A percentile compares a stretch with the other conserved stretches of the same genome.
Conservation (phyloP, 1,284 basidiomycete genomes). For the Serendipita sp. region DNA sequence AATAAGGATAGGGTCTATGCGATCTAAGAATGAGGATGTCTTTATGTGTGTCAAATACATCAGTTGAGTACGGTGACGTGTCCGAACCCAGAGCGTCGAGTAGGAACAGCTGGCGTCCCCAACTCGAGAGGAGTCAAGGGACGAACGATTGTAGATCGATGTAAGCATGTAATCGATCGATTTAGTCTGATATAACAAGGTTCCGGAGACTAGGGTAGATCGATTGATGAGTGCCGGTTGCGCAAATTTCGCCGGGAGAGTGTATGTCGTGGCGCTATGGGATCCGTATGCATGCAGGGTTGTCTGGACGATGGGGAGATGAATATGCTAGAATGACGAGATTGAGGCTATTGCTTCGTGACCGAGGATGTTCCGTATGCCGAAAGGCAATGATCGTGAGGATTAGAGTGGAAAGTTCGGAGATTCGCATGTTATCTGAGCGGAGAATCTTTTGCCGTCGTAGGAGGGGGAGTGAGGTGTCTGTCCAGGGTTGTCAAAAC, state of each 20-base stretch:
- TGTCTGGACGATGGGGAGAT: background rate
- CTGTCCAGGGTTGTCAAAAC: background rate
- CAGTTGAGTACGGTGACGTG: background rate
- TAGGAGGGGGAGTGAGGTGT: background rate
- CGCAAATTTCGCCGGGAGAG: background rate
- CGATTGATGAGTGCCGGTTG: background rate
- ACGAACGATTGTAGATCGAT: too few relatives aligned
- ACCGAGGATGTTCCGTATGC: background rate
- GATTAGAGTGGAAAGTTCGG: background rate
- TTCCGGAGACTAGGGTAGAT: background rate
- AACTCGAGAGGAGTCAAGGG: constrained; percentile 20
- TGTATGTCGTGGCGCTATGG: background rate
- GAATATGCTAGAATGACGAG: too few relatives aligned
- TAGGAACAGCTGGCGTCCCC: constrained; percentile 11
- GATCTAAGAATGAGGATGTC: background rate
- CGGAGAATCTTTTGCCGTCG: background rate
- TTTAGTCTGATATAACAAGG: constrained; percentile 1
- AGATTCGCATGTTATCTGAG: background rate
- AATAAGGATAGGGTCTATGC: constrained; percentile 1
- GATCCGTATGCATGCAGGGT: background rate
- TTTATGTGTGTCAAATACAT: background rate
- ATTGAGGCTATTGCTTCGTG: background rate
- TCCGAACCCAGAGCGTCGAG: constrained; percentile 21
- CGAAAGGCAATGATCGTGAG: background rate
- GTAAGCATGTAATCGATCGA: background rate